Percentiles rank a stretch among this genome's conserved stretches.
These are phyloP conservation scores for Buxus sempervirens DNA, from an alignment of 164 flowering plant species.

Conservation along the genomic window DNA sequence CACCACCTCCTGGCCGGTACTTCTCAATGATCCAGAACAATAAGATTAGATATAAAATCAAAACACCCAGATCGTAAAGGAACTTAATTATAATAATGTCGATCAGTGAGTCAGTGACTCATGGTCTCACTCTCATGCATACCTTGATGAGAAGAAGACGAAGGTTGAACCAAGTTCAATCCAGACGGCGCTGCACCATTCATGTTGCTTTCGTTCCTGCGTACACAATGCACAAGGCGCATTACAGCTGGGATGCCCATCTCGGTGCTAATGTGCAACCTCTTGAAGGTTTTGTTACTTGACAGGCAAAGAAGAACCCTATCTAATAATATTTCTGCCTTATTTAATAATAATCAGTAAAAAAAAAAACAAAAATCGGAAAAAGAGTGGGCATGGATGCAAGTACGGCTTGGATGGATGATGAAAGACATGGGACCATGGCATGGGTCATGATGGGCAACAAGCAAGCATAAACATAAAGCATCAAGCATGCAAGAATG, in stretches of 20 bases:
- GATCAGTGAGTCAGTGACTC: no score
- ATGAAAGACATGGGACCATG: not conserved
- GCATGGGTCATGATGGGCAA: no score
- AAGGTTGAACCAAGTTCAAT: conserved; percentile 4
- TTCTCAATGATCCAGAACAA: not conserved
- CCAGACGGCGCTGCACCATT: conserved; percentile 10
- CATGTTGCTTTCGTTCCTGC: not conserved
- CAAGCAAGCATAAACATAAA: no score
- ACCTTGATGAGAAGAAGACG: conserved; percentile 15
- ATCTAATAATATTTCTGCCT: not conserved
- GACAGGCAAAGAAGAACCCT: not conserved
- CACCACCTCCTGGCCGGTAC: conserved; percentile 32
- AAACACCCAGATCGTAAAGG: not conserved
- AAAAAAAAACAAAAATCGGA: not conserved
- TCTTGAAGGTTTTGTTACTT: not conserved
- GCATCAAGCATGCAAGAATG: not conserved
- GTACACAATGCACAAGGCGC: not conserved
- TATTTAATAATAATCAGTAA: not conserved
- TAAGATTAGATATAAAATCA: not conserved
- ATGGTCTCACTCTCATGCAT: not conserved
- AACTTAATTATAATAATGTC: no score
- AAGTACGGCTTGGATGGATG: conserved; percentile 11
- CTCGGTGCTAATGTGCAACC: conserved; percentile 6
- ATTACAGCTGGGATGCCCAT: conserved; percentile 1
- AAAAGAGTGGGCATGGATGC: conserved; percentile 1